These are phyloP conservation scores for Termitomyces sp. DNA, from an alignment of 768 basidiomycete genomes.

Conservation along the genomic window DNA sequence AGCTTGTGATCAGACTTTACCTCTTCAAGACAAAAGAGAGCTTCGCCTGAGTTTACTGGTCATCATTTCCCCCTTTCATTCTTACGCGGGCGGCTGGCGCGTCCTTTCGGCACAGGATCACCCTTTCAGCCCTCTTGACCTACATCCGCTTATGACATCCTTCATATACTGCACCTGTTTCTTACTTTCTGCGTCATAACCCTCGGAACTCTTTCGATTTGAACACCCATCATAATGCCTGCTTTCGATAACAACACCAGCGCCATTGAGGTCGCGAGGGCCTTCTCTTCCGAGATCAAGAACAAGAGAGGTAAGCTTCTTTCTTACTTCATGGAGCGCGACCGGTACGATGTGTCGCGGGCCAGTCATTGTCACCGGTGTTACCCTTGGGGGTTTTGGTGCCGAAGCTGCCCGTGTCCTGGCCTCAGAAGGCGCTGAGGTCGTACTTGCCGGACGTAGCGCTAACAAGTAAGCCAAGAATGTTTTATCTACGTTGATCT, in stretches of 20 bases:
- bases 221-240: not conserved
- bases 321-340: not conserved
- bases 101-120: not conserved
- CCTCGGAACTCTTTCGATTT: not conserved
- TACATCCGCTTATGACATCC: not conserved
- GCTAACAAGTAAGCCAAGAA: not conserved
- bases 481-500: not conserved
- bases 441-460: conserved; percentile 7
- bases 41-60: not conserved
- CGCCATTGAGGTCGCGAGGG: conserved; percentile 3
- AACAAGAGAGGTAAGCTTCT: conserved; percentile 5
- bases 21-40: not conserved
- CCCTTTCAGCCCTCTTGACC: too few species aligned
- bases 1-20: not conserved
- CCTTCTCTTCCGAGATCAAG: conserved; percentile 6
- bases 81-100: not conserved
- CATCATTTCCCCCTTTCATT: not conserved
- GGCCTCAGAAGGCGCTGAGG: conserved; percentile 4
- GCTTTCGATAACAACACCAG: not conserved
- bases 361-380: conserved; percentile 5
- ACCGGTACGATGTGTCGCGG: not conserved
- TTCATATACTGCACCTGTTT: conserved; percentile 1
- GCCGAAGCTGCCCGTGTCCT: conserved; percentile 8
- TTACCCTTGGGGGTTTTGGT: conserved; percentile 7
- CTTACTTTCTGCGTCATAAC: not conserved